A percentile compares a stretch with the other conserved stretches of the same genome.
Conservation (phyloP, 2,329 filamentous ascomycete genomes). For the Aspergillus clavatus region DNA sequence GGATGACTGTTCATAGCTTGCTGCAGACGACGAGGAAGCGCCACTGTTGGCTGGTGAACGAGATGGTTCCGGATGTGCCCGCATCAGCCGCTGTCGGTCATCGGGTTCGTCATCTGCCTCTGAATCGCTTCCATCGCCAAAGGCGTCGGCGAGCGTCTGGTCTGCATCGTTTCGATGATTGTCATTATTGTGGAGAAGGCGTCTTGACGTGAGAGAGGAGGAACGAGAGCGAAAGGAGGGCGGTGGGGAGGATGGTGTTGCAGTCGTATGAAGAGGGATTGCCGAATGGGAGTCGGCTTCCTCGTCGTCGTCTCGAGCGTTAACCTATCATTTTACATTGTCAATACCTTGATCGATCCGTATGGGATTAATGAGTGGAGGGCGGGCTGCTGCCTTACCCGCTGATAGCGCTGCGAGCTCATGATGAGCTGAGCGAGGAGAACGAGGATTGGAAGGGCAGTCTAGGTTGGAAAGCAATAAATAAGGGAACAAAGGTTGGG, state of each 20-base stretch:
- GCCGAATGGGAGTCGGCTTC: constrained; percentile 29
- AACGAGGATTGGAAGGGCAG: constrained; percentile 11
- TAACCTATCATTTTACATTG: constrained; percentile 35
- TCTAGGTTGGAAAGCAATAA: constrained; percentile 11
- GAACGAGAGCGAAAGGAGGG: constrained; percentile 86
- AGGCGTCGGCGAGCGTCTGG: constrained; percentile 83
- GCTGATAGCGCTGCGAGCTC: constrained; percentile 48
- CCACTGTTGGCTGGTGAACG: constrained; percentile 17
- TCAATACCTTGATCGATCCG: constrained; percentile 9
- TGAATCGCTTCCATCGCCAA: constrained; percentile 72
- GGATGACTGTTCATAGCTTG: constrained; percentile 10
- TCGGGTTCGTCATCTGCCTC: constrained; percentile 68
- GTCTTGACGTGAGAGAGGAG: constrained; percentile 59
- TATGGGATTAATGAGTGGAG: no score
- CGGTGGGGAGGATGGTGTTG: constrained; percentile 40
- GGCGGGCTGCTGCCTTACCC: constrained; percentile 33
- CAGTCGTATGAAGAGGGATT: constrained; percentile 24
- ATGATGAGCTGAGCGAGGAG: constrained; percentile 39
- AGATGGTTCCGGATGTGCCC: constrained; percentile 49
- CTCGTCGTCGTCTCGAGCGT: constrained; percentile 42
- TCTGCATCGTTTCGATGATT: constrained; percentile 58
- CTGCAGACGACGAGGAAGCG: constrained; percentile 26
- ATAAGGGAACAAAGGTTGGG: constrained; percentile 10
- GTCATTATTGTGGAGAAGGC: constrained; percentile 51
- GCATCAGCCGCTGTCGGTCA: constrained; percentile 81